Evolutionary conservation across 345 rosid genomes (phyloP), one percentile per base, ranked within the genome.

Genomic region (Salix brachista): DNA sequence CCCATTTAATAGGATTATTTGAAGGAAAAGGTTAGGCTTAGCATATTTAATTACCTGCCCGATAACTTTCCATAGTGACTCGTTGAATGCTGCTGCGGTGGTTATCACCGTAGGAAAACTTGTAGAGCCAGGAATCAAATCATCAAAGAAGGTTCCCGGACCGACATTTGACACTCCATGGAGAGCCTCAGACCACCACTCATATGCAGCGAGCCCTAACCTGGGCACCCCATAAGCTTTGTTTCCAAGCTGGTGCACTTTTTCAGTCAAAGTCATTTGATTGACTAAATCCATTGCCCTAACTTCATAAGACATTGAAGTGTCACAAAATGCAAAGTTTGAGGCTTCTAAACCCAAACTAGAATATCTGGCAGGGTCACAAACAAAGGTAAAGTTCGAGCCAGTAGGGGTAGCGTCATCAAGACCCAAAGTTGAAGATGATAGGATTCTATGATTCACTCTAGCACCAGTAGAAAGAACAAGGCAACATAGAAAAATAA

Each of bases 101-200:
- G 79, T 85, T 62, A 88, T 88, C 12, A 82, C 84, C 0, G 80
- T 50, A 1, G 91, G 89, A 42, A 88, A 86, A 64, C 88, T 88
- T 0, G 88, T 85, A 4, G 89, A 84, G 1, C 85, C 80, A 0
- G 85, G 87, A 19, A 88, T 75, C 0, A 78, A 44, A 4, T 42
- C 16, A 14, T 85, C 86, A 7, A 80, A 86, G 39, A 36, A 71
- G 2, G 84, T 82, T 1, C 87, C 90, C 0, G 72, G 76, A 18
- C 90, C 88, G 2, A 80, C 84, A 6, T 80, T 5, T 41, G 91
- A 82, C 19, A 86, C 85, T 1, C 91, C 89, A 9, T 86, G 89
- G 1, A 86, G 76, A 5, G 87, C 91, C 78, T 86, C 88, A 0
- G 86, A 82, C 91, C 89, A 86, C 89, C 89, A 88, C 77, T 77